These are phyloP conservation scores for Apophysomyces variabilis DNA, from an alignment of 371 early-diverging fungal genomes.

Conservation along the genomic window DNA sequence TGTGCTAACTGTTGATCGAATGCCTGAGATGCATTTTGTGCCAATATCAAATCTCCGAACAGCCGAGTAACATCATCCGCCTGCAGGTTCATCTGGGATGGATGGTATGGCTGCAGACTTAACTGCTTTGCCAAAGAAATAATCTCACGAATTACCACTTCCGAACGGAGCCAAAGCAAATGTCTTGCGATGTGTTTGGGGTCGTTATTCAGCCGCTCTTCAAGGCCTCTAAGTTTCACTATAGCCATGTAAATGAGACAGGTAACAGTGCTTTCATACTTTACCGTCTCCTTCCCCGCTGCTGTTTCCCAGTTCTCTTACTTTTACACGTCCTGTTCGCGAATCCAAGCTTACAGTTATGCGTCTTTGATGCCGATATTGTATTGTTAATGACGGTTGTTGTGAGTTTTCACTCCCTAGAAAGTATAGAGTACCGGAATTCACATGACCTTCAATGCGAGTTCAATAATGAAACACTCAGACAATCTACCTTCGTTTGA, in stretches of 20 bases:
- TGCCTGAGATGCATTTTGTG: slow-evolving; percentile 5
- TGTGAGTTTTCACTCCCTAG: not conserved
- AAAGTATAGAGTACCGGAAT: not conserved
- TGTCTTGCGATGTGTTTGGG: slow-evolving; percentile 45
- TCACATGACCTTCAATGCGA: not conserved
- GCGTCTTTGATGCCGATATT: slow-evolving; percentile 58
- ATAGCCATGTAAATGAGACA: slow-evolving; percentile 1
- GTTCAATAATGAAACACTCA: no score
- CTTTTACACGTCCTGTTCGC: slow-evolving; percentile 60
- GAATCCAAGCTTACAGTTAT: slow-evolving; percentile 58
- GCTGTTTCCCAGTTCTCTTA: slow-evolving; percentile 53
- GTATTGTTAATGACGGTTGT: slow-evolving; percentile 45
- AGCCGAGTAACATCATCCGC: slow-evolving; percentile 46
- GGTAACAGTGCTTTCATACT: not conserved
- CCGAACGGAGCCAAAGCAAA: slow-evolving; percentile 51
- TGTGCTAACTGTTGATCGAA: slow-evolving; percentile 6
- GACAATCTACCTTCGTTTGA: no score
- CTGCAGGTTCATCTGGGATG: slow-evolving; percentile 48
- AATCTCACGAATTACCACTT: slow-evolving; percentile 54
- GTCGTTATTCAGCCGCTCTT: slow-evolving; percentile 47
- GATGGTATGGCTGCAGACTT: slow-evolving; percentile 47
- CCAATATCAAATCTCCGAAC: slow-evolving; percentile 37
- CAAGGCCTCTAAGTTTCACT: slow-evolving; percentile 46
- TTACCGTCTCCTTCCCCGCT: slow-evolving; percentile 61
- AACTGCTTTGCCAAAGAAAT: slow-evolving; percentile 54